Evolutionary conservation across 768 basidiomycete species (phyloP).

Genomic region (Tylopilus cervinicoccineus): DNA sequence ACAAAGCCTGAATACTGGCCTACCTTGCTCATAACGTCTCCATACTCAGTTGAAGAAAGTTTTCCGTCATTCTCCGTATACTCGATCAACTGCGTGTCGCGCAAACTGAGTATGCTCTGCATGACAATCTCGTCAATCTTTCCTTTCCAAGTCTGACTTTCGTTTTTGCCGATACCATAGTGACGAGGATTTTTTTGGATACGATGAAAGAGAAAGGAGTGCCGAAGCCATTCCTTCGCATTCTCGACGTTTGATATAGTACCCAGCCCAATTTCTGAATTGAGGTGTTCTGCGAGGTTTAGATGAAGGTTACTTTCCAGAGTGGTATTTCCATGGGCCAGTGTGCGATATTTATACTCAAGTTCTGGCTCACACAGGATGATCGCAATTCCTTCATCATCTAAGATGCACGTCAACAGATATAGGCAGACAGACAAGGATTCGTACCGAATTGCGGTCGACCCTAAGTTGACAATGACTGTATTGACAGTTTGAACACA

Average conservation of each 20-base stretch:
- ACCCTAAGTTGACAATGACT: conserved; percentile 44
- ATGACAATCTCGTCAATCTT: conserved; percentile 71
- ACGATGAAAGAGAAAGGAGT: conserved; percentile 83
- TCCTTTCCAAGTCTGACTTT: conserved; percentile 62
- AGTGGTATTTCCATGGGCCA: conserved; percentile 67
- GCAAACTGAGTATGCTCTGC: conserved; percentile 57
- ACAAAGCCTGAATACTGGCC: conserved; percentile 10
- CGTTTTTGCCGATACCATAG: conserved; percentile 62
- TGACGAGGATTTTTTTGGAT: conserved; percentile 78
- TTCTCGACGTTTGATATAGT: conserved; percentile 69
- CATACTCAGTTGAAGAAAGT: conserved; percentile 66
- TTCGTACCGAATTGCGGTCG: conserved; percentile 82
- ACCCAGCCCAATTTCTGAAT: conserved; percentile 86
- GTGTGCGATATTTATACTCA: conserved; percentile 65
- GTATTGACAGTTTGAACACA: neutral
- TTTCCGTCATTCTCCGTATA: conserved; percentile 38
- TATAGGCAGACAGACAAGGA: neutral
- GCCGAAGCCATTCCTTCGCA: conserved; percentile 80
- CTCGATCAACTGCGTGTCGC: conserved; percentile 57
- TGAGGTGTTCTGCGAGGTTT: conserved; percentile 86
- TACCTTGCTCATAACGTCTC: conserved; percentile 87
- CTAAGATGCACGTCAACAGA: conserved; percentile 34
- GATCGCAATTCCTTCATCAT: conserved; percentile 78
- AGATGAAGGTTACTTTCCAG: conserved; percentile 84
- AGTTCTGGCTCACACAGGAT: conserved; percentile 77